A percentile compares a stretch with the other conserved stretches of the same genome.
Conservation (phyloP, 176 grass and related monocot species). For the Avena atlantica region DNA sequence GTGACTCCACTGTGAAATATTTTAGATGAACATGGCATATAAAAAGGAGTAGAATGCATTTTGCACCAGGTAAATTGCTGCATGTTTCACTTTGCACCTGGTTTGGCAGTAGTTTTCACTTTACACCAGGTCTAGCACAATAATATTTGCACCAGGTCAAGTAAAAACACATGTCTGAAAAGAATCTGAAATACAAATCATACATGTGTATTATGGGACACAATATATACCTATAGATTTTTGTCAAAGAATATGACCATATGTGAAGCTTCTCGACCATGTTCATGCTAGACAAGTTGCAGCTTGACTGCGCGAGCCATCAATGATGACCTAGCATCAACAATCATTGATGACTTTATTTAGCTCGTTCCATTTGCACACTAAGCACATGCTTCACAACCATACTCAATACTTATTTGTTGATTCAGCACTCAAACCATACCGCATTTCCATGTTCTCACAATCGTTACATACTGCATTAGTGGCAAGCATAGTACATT, state of each 20-base stretch:
- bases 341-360: too few species aligned
- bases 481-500: too few species aligned
- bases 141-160: neutral
- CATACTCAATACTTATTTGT: too few species aligned
- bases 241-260: neutral
- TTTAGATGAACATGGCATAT: neutral
- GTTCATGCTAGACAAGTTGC: too few species aligned
- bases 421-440: too few species aligned
- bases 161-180: neutral
- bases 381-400: too few species aligned
- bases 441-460: too few species aligned
- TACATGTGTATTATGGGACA: neutral
- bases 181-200: neutral
- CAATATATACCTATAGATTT: neutral
- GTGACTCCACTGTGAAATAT: too few species aligned
- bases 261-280: neutral
- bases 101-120: neutral
- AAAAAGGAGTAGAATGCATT: neutral
- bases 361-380: too few species aligned
- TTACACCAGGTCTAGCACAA: neutral
- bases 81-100: neutral
- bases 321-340: too few species aligned
- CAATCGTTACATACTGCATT: too few species aligned
- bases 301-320: too few species aligned
- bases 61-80: neutral